These are phyloP conservation scores for Wallacemonas sp. DNA, from an alignment of 208 protist species.

Conservation along the genomic window DNA sequence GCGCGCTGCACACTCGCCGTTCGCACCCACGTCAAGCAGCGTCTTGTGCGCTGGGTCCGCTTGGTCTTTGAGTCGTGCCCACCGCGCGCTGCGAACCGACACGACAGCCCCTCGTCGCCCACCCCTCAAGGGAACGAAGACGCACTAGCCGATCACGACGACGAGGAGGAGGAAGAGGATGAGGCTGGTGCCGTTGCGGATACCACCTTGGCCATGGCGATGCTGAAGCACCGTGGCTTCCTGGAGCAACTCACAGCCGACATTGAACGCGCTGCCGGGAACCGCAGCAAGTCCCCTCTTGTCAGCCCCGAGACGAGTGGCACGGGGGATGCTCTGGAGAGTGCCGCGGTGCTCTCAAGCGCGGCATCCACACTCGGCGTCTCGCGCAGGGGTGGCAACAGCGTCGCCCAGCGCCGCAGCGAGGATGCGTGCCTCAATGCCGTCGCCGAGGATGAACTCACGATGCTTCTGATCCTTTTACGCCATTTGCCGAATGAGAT, in stretches of 20 bases:
- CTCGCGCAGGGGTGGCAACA: neutral
- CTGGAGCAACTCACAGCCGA: conserved; percentile 11
- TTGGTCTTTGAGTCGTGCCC: conserved; percentile 3
- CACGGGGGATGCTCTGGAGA: no score
- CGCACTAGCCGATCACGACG: no score
- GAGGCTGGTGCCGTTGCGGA: neutral
- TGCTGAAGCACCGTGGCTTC: conserved; percentile 9
- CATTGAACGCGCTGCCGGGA: neutral
- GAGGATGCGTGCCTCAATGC: neutral
- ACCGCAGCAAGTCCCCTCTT: neutral
- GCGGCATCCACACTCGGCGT: no score
- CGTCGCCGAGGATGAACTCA: neutral
- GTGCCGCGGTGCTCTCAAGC: no score
- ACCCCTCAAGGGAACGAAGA: no score
- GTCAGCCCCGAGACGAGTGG: neutral
- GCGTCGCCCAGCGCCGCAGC: neutral
- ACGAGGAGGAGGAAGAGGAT: no score
- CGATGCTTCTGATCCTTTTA: conserved; percentile 7
- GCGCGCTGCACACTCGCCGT: neutral
- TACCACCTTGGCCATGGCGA: neutral
- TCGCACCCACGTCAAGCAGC: conserved; percentile 11
- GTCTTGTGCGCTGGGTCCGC: neutral
- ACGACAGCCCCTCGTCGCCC: no score
- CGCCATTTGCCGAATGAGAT: neutral
- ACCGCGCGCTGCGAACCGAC: neutral